Percentiles rank a stretch among this genome's conserved stretches.
Conservation (phyloP, 2,329 filamentous ascomycete species). For the Ambrosiella xylebori region DNA sequence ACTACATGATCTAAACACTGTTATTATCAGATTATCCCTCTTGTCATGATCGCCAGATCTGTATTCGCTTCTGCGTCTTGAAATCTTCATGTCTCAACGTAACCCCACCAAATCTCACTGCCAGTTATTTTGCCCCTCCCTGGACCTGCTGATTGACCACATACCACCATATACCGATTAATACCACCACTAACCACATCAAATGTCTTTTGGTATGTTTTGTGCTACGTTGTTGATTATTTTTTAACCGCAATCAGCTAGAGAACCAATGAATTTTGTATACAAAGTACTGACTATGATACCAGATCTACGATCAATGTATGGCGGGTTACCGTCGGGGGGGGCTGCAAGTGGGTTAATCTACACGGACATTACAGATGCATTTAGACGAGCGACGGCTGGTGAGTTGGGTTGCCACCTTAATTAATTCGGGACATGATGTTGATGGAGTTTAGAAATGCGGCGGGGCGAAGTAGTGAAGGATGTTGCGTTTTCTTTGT, state of each 20-base stretch:
- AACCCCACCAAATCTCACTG: too few relatives aligned
- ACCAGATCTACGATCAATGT: background rate
- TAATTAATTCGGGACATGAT: background rate
- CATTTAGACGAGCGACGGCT: slow-evolving; percentile 8
- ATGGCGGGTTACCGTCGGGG: background rate
- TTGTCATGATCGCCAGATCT: too few relatives aligned
- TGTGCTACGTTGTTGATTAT: background rate
- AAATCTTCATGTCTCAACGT: too few relatives aligned
- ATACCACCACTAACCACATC: background rate
- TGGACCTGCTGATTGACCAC: background rate
- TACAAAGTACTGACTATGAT: background rate
- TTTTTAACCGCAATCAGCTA: background rate
- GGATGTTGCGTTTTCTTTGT: slow-evolving; percentile 85
- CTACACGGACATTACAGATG: slow-evolving; percentile 11
- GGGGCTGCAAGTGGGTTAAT: slow-evolving; percentile 7
- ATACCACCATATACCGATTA: background rate
- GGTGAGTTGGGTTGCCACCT: slow-evolving; percentile 1
- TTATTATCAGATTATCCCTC: too few relatives aligned
- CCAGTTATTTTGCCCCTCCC: background rate
- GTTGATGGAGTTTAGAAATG: slow-evolving; percentile 6
- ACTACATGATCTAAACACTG: too few relatives aligned
- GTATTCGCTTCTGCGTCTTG: too few relatives aligned
- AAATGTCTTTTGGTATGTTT: background rate
- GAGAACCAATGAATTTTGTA: background rate
- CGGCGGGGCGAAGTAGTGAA: slow-evolving; percentile 62